Conservation (phyloP, 2,329 filamentous ascomycete species). For the Orbilia brochopaga region DNA sequence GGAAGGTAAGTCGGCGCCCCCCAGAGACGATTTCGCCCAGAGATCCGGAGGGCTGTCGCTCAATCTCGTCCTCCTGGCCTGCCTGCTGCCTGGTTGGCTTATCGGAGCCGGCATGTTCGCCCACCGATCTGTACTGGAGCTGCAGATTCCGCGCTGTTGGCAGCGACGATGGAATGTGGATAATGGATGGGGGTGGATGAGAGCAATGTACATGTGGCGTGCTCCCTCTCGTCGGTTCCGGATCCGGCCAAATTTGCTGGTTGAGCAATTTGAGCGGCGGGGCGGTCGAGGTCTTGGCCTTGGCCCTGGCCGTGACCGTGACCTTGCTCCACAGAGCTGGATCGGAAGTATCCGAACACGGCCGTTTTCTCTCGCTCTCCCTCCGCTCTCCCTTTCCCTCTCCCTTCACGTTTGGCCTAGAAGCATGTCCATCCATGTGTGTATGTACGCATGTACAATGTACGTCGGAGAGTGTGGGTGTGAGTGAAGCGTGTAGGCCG, state of each 20-base stretch:
- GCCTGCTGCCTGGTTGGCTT: background rate
- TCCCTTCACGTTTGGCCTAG: no score
- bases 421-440: background rate
- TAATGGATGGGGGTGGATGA: background rate
- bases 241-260: background rate
- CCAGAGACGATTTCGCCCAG: no score
- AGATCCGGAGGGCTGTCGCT: background rate
- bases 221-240: conserved; percentile 8
- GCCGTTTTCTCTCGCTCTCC: background rate
- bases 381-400: background rate
- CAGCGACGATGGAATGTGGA: conserved; percentile 4
- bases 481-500: no score
- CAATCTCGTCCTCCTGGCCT: background rate
- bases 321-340: background rate
- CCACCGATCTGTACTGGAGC: background rate
- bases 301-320: conserved; percentile 1
- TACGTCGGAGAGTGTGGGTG: no score
- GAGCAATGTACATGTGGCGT: conserved; percentile 3
- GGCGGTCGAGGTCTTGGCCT: background rate
- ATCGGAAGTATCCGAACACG: conserved; percentile 3
- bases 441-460: no score
- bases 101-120: background rate
- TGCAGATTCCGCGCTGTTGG: background rate
- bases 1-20: no score
- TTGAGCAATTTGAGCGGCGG: background rate